Conservation (phyloP, 306 rosid genomes). For the Vachellia pachyceras region DNA sequence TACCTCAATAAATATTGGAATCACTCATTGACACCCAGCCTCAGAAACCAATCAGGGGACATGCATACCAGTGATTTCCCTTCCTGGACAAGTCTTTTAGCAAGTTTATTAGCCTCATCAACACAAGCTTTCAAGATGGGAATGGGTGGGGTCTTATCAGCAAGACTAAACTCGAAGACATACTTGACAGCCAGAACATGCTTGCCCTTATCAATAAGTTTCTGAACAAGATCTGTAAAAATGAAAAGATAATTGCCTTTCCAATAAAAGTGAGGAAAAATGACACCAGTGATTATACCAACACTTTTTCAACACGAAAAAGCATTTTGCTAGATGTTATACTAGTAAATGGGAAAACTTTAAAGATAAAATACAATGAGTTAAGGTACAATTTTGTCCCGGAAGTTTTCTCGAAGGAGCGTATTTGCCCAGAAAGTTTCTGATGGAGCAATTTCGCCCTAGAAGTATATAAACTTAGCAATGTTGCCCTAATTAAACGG, state of each 20-base stretch:
- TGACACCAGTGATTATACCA: slow-evolving; percentile 16
- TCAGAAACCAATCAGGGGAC: slow-evolving; percentile 17
- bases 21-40: not conserved
- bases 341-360: not conserved
- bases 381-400: too few relatives aligned
- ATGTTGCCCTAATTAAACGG: too few relatives aligned
- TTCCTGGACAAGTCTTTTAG: slow-evolving; percentile 58
- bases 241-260: slow-evolving; percentile 22
- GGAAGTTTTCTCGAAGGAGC: too few relatives aligned
- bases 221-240: slow-evolving; percentile 72
- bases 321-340: not conserved
- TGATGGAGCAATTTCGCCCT: too few relatives aligned
- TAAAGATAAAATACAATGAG: not conserved
- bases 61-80: slow-evolving; percentile 68
- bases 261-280: slow-evolving; percentile 35
- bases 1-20: slow-evolving; percentile 35
- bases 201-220: slow-evolving; percentile 63
- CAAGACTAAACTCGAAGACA: slow-evolving; percentile 69
- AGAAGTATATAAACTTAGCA: too few relatives aligned
- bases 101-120: slow-evolving; percentile 60
- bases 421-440: too few relatives aligned
- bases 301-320: not conserved
- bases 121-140: slow-evolving; percentile 71
- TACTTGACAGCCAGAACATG: slow-evolving; percentile 72
- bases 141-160: slow-evolving; percentile 68